Conservation (phyloP, 1,284 basidiomycete species). For the Somion occarium region DNA sequence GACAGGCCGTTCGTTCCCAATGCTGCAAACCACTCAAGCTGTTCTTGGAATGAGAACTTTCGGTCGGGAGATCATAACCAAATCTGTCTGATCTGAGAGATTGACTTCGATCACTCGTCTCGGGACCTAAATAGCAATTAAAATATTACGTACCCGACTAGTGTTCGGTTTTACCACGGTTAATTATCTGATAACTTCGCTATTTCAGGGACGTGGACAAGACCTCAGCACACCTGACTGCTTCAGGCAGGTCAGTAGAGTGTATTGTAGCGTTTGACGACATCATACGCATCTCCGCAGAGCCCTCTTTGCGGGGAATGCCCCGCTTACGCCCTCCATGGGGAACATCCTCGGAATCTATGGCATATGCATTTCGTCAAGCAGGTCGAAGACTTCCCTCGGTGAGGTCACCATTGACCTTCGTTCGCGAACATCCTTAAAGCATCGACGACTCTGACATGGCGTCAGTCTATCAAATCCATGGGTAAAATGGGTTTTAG, state of each 20-base stretch:
- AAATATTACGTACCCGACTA: neutral
- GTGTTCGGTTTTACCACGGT: constrained; percentile 12
- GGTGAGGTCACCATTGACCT: too few species aligned
- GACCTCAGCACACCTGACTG: neutral
- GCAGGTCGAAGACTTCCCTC: too few species aligned
- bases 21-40: too few species aligned
- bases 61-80: neutral
- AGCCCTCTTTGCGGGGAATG: neutral
- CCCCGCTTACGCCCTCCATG: neutral
- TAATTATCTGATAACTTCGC: constrained; percentile 10
- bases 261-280: neutral
- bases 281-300: neutral
- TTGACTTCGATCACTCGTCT: neutral
- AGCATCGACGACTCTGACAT: too few species aligned
- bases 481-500: too few species aligned
- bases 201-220: neutral
- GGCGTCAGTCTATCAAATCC: too few species aligned
- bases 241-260: constrained; percentile 8
- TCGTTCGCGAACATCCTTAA: too few species aligned
- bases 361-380: too few species aligned
- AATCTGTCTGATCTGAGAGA: neutral
- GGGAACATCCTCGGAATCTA: constrained; percentile 13
- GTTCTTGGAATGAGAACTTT: too few species aligned
- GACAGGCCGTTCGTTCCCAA: too few species aligned
- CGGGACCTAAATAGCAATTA: neutral